Evolutionary conservation across 2,329 filamentous ascomycete species (phyloP).

Genomic region (Metarhizium guizhouense): DNA sequence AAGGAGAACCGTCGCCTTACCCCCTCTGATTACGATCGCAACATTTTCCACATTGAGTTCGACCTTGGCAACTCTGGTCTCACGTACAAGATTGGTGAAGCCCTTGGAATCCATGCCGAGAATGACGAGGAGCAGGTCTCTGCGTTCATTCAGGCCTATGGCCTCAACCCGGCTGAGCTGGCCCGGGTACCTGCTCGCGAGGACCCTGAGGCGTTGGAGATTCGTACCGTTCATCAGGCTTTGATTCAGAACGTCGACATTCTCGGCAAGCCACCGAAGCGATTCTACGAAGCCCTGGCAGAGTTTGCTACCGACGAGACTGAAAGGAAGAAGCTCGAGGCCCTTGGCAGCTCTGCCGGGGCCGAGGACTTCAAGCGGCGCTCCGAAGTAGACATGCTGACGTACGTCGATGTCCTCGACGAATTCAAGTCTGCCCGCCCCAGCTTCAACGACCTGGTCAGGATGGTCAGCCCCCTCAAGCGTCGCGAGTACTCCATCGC

Average conservation of each 20-base stretch:
- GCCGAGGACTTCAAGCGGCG: conserved; percentile 87
- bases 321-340: conserved; percentile 72
- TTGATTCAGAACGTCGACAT: conserved; percentile 91
- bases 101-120: conserved; percentile 90
- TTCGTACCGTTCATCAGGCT: conserved; percentile 86
- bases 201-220: conserved; percentile 63
- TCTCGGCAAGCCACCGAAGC: conserved; percentile 92
- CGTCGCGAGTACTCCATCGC: conserved; percentile 98
- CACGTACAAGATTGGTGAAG: conserved; percentile 95
- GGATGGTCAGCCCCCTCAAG: conserved; percentile 86
- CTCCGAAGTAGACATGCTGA: conserved; percentile 82
- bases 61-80: conserved; percentile 86
- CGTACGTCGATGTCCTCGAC: conserved; percentile 80
- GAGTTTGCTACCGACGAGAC: conserved; percentile 76
- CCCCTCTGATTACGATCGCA: conserved; percentile 80
- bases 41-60: conserved; percentile 99
- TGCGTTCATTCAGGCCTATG: conserved; percentile 85
- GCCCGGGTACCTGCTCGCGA: conserved; percentile 90
- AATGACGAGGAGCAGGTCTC: conserved; percentile 74
- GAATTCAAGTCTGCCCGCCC: conserved; percentile 89
- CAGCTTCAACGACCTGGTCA: conserved; percentile 76
- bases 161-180: conserved; percentile 69
- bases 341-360: conserved; percentile 69
- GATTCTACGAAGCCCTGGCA: conserved; percentile 89
- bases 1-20: conserved; percentile 94